Evolutionary conservation across 441 rosid genomes (phyloP), one percentile per base, ranked within the genome.

Genomic region (Aleurites moluccanus): DNA sequence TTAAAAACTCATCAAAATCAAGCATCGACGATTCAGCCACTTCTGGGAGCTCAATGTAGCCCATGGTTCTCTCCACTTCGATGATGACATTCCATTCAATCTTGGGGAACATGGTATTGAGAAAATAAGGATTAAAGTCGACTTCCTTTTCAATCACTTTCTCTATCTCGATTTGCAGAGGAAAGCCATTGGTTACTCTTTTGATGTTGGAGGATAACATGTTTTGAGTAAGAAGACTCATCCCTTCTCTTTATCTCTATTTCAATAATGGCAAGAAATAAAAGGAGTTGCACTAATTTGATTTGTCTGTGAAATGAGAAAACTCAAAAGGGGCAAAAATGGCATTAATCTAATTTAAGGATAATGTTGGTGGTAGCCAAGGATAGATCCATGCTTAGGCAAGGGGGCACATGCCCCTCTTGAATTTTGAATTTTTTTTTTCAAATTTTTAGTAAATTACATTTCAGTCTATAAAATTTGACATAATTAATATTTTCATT

Each of bases 181-280:
- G 99, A 72, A 89, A 93, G 16, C 97, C 98, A 16, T 88, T 89
- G 16, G 80, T 4, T 18, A 91, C 99, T 55, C 98, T 98, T 80
- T 91, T 92, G 78, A 94, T 86, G 85, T 91, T 92, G 62, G 89
- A 94, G 1, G 97, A 88, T 25, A 93, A 85, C 94, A 91, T 91
- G 87, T 95, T 93, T 91, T 95, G 99, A 45, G 98, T 88, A 45
- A 90, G 82, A 5, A 95, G 83, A 86, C 92, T 91, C 99, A 91
- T 95, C 89, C 16, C 28, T 40, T 23, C 15, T 15, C 23, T 47
- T 16, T 47, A 14, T 47, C 52, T 47, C 15, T 47, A 16, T 13
- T 47, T 10, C 52, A 10, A 10, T n/a, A n/a, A n/a, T n/a, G n/a
- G n/a, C n/a, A n/a, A n/a, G n/a, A n/a, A n/a, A n/a, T n/a, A n/a